Base-by-base conservation (phyloP, 768 basidiomycete species). In the Cyclocybe cylindracea region DNA sequence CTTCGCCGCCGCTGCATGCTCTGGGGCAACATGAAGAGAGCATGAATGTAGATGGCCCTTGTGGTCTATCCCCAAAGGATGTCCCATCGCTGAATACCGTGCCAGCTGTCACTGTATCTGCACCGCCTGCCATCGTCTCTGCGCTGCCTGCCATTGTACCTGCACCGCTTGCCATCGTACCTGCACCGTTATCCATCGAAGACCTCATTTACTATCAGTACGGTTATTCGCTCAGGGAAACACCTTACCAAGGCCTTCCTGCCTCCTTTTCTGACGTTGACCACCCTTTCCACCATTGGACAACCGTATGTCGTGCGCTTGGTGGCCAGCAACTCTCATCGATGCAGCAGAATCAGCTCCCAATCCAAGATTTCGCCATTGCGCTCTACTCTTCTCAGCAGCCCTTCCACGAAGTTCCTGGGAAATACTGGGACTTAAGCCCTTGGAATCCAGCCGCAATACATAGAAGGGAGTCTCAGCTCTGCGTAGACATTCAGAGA, bases 381-480 rank as follows among this genome's bases (percentile, higher is more conserved):
- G 38, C 29, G 10, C 44, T 55, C 11, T n/a, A 36, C n/a, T 16
- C 35, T 11, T 46, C 44, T 24, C 6, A 38, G 35, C 11, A 10
- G 7, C 49, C 49, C 13, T 46, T 55, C 38, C 40, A 37, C 13
- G 49, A 55, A 11, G 40, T 55, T 35, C 54, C 54, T 38, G 39
- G 39, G 13, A 51, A 45, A 19, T 55, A 40, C 44, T 55, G 54
- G 54, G 54, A 55, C 24, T 32, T 55, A n/a, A 50, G 49, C 39
- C 40, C 45, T 19, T 19, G 10, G 10, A 50, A 46, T 42, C 10
- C 7, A 34, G 24, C 36, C 13, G 44, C 49, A 29, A 24, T 55
- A 24, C n/a, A n/a, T n/a, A 38, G 46, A 38, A 14, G 18, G 5
- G 41, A 14, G n/a, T 35, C 32, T 3, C 32, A 32, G 19, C 35